A percentile compares a stretch with the other conserved stretches of the same genome.
Conservation (phyloP, 352 stramenopile genomes). For the Phytophthora ramorum region DNA sequence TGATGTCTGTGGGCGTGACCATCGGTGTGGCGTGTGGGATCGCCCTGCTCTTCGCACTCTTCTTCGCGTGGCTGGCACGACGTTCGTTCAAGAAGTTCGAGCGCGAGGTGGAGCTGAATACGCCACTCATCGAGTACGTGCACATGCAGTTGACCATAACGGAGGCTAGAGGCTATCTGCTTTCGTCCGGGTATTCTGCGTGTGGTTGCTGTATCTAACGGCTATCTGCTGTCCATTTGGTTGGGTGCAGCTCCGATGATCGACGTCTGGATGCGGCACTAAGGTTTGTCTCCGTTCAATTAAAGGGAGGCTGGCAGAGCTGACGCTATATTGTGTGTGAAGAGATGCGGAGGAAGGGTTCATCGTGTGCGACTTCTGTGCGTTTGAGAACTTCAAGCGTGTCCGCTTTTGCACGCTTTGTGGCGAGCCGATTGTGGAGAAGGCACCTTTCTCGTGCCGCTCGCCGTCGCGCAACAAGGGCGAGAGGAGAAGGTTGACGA, state of each 20-base stretch:
- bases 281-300: slow-evolving; percentile 18
- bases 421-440: slow-evolving; percentile 18
- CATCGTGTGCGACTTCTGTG: slow-evolving; percentile 35
- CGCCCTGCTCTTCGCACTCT: slow-evolving; percentile 11
- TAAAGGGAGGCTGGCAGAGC: background rate
- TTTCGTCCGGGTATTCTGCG: background rate
- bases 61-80: slow-evolving; percentile 14
- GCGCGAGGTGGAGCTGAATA: slow-evolving; percentile 22
- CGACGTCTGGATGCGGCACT: slow-evolving; percentile 34
- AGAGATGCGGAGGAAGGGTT: slow-evolving; percentile 40
- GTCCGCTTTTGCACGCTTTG: slow-evolving; percentile 40
- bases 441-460: too few relatives aligned
- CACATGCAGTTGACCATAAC: background rate
- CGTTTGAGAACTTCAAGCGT: slow-evolving; percentile 54
- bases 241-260: slow-evolving; percentile 21
- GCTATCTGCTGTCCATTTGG: background rate
- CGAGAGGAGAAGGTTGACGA: background rate
- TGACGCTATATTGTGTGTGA: slow-evolving; percentile 7
- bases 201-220: background rate
- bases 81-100: slow-evolving; percentile 24
- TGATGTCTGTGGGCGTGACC: slow-evolving; percentile 14
- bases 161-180: background rate
- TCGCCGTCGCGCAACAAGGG: too few relatives aligned
- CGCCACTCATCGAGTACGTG: slow-evolving; percentile 30
- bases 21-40: slow-evolving; percentile 15